Base-by-base conservation (phyloP, 139 green algal genomes). In the Gonium pectorale region DNA sequence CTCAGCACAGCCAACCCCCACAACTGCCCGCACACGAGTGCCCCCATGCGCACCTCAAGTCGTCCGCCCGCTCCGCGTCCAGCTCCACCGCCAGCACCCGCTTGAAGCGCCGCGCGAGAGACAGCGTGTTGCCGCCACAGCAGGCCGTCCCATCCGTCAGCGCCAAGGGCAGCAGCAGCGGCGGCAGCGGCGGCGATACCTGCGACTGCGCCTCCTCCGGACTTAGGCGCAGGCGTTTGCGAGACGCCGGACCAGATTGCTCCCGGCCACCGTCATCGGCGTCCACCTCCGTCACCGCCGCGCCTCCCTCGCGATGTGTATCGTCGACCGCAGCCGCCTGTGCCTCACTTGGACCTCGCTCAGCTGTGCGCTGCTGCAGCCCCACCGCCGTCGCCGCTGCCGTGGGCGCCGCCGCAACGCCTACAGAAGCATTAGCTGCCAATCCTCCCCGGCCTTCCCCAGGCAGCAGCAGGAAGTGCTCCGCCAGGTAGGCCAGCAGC, bases 91-190 rank as follows among this genome's bases (percentile, higher is more conserved):
- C 82, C 26, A 35, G 13, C 62, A 87, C 82, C 9, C 27, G 56
- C 44, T 24, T 4, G 33, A 87, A 87, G 22, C 71, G 26, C 27
- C 33, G 17, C 41, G 78, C 44, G 13, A 83, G 67, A 21, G 82
- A 83, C 67, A 87, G 63, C 38, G 82, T 6, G 62, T 82, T 87
- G 46, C 82, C 82, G 27, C 82, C 82, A 44, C 69, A 83, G 71
- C 82, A 87, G 1, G 71, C 82, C 26, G 82, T 87, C 9, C 33
- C 82, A 38, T 87, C 82, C 0, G 82, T 87, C 27, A 83, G 54
- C 4, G 5, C 8, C 33, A 87, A 38, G 37, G 82, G 82, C 62
- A 87, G 82, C 38, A 83, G 82, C 71, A 0, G 40, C 35, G 8
- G 9, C 40, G 31, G 19, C 15, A 24, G 33, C 21, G 35, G 19